A percentile compares a stretch with the other conserved stretches of the same genome.
phyloP scores from a whole-genome alignment of 805 yeast species.

The Kuraishia cidri region DNA sequence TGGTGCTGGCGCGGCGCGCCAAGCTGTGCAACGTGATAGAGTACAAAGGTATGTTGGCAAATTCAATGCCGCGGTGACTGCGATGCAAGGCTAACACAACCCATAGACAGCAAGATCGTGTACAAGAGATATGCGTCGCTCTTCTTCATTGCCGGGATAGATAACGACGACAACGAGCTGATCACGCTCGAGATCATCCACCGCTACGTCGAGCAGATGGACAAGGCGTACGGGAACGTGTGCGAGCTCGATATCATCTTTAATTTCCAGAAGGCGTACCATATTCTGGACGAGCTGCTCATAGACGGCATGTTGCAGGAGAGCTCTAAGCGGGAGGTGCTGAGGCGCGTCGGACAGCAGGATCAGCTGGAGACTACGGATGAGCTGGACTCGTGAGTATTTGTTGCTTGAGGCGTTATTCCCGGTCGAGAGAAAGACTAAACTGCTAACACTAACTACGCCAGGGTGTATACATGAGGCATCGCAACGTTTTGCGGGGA shows the following conservation, averaged over 20 bases:
- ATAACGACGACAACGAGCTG: conserved; percentile 77
- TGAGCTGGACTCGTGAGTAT: conserved; percentile 22
- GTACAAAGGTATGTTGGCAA: conserved; percentile 40
- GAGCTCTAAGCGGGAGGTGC: conserved; percentile 69
- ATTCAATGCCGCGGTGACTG: not conserved
- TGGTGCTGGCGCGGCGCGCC: conserved; percentile 76
- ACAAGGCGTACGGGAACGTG: conserved; percentile 88
- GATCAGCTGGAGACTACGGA: conserved; percentile 82
- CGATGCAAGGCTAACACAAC: conserved; percentile 4
- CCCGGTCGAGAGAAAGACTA: no score
- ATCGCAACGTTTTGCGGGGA: not conserved
- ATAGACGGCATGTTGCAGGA: conserved; percentile 87
- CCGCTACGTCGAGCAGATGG: conserved; percentile 95
- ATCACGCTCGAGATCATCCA: conserved; percentile 81
- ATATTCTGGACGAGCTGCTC: conserved; percentile 81
- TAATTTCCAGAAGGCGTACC: conserved; percentile 91
- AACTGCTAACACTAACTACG: not conserved
- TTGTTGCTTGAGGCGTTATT: no score
- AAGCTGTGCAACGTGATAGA: conserved; percentile 95
- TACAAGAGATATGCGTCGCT: conserved; percentile 91
- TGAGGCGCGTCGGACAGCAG: conserved; percentile 71
- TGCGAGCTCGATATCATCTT: conserved; percentile 95
- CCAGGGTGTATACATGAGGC: not conserved
- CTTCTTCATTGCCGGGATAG: conserved; percentile 83
- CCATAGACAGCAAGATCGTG: conserved; percentile 63